Conservation (phyloP, 2,329 filamentous ascomycete species). For the Aspergillus unguis region DNA sequence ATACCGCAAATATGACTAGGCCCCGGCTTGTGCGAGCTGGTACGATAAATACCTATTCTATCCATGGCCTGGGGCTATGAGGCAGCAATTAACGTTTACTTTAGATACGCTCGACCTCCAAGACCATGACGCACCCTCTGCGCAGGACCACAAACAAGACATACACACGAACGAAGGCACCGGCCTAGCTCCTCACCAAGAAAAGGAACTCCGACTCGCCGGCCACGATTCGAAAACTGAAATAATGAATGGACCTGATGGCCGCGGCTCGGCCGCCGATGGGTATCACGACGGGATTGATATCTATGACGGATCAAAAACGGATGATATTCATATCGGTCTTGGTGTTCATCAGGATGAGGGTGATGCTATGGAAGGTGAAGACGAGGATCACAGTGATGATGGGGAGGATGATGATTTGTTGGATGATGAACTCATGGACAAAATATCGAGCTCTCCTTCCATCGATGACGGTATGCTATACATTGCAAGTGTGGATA, state of each 20-base stretch:
- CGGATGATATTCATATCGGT: conserved; percentile 23
- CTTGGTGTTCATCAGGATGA: conserved; percentile 19
- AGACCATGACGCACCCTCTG: conserved; percentile 74
- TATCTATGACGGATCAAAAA: conserved; percentile 28
- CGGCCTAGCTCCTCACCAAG: conserved; percentile 74
- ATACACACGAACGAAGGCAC: conserved; percentile 49
- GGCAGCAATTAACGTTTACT: not conserved
- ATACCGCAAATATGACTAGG: conserved; percentile 34
- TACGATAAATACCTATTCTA: conserved; percentile 23
- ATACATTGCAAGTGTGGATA: not conserved
- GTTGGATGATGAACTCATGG: conserved; percentile 91
- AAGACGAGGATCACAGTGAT: conserved; percentile 57
- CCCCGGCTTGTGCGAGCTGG: conserved; percentile 47
- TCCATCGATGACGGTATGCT: conserved; percentile 91
- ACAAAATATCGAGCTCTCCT: conserved; percentile 97
- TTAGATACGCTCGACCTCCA: conserved; percentile 94
- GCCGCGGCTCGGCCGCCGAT: conserved; percentile 50
- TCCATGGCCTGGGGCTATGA: not conserved
- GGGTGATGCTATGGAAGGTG: conserved; percentile 17
- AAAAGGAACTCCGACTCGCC: conserved; percentile 76
- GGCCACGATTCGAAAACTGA: conserved; percentile 73
- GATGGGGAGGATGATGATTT: conserved; percentile 66
- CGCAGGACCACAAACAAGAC: conserved; percentile 70
- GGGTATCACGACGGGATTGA: conserved; percentile 33
- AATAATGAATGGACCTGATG: conserved; percentile 60